These are phyloP conservation scores for Immersiporthe knoxdaviesiana DNA, from an alignment of 2,329 filamentous ascomycete species.

Conservation along the genomic window DNA sequence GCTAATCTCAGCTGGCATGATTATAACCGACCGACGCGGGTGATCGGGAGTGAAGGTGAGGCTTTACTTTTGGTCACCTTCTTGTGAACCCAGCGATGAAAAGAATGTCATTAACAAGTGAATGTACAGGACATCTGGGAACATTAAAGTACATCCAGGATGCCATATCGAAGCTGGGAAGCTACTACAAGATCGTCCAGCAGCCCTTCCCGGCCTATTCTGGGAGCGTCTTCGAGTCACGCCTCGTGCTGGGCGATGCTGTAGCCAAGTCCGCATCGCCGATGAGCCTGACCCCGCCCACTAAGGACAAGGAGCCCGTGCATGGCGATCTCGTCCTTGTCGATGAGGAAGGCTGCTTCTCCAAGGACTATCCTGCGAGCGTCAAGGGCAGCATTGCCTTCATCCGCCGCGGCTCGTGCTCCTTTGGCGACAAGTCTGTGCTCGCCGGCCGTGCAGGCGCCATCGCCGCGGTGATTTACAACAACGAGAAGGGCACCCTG, in stretches of 20 bases:
- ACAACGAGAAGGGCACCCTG: conserved; percentile 66
- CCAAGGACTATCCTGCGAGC: conserved; percentile 63
- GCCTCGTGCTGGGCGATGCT: conserved; percentile 57
- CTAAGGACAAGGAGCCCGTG: conserved; percentile 60
- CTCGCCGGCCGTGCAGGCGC: conserved; percentile 72
- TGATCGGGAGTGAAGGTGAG: conserved; percentile 68
- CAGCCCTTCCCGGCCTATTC: conserved; percentile 67
- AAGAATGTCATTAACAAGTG: background rate
- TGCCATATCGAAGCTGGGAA: conserved; percentile 56
- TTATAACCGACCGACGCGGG: conserved; percentile 70
- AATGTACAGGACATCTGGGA: conserved; percentile 58
- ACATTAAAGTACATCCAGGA: conserved; percentile 66
- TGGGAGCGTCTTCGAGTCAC: conserved; percentile 62
- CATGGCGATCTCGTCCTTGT: conserved; percentile 64
- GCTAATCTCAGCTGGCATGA: conserved; percentile 62
- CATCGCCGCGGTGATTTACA: conserved; percentile 73
- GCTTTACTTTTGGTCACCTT: background rate
- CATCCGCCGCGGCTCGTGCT: conserved; percentile 69
- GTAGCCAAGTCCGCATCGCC: conserved; percentile 55
- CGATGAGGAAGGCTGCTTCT: conserved; percentile 64
- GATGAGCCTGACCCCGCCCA: conserved; percentile 71
- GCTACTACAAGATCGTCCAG: conserved; percentile 65
- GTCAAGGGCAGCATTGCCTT: conserved; percentile 69
- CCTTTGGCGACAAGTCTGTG: conserved; percentile 72
- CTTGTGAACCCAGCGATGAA: too few species aligned